Evolutionary conservation across 257 asterid genomes (phyloP).

Genomic region (Perilla frutescens): DNA sequence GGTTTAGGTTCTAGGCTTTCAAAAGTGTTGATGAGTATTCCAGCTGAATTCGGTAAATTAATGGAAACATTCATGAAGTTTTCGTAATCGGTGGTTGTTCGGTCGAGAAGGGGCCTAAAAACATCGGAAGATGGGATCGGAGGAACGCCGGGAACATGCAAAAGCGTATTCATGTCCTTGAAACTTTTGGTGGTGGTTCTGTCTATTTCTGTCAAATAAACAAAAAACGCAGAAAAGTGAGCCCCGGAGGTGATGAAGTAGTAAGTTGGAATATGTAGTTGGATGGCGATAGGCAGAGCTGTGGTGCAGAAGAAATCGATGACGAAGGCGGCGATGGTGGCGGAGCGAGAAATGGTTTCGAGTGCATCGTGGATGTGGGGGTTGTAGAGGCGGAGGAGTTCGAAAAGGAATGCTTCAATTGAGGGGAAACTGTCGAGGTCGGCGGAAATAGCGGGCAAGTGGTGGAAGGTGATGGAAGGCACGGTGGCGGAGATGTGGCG

Average conservation of each 20-base stretch:
- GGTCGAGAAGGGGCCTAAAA: conserved; percentile 44
- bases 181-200: conserved; percentile 36
- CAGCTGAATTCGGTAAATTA: conserved; percentile 34
- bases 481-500: conserved; percentile 50
- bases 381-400: conserved; percentile 43
- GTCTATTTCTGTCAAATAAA: conserved; percentile 42
- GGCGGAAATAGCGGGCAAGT: conserved; percentile 44
- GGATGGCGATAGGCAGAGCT: conserved; percentile 35
- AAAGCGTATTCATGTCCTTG: conserved; percentile 43
- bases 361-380: conserved; percentile 56
- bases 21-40: conserved; percentile 58
- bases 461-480: conserved; percentile 68
- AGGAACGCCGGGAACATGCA: conserved; percentile 53
- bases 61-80: conserved; percentile 26
- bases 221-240: conserved; percentile 30
- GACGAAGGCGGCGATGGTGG: conserved; percentile 46
- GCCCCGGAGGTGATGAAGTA: conserved; percentile 60
- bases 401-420: conserved; percentile 49
- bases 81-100: conserved; percentile 34
- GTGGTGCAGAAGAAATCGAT: conserved; percentile 64
- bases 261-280: conserved; percentile 46
- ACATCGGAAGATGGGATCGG: conserved; percentile 52
- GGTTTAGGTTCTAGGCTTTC: conserved; percentile 42
- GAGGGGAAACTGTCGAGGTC: conserved; percentile 44
- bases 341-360: conserved; percentile 31